Evolutionary conservation across 1,284 basidiomycete genomes (phyloP), one percentile per base, ranked within the genome.

Genomic region (Xerocomus tenax): DNA sequence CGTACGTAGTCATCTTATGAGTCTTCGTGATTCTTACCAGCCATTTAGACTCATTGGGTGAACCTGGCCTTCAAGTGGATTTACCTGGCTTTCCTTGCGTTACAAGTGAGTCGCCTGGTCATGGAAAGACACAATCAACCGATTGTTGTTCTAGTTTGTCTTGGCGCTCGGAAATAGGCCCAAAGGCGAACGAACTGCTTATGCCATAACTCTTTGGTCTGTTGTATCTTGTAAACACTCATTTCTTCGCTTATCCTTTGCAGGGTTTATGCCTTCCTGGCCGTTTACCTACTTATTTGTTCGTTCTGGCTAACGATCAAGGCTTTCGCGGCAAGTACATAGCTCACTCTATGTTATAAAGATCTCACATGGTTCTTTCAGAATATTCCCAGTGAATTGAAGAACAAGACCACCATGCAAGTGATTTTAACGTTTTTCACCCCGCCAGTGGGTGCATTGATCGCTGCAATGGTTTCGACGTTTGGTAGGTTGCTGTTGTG

Each of bases 121-220:
- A 32, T 21, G 18, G 9, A 8, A 18, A n/a, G 15, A 32, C 6
- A 29, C 38, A 19, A 16, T 42, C 35, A 3, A 42, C 21, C 28
- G 46, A 47, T 36, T 8, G 10, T 34, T 58, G 32, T 30, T 7
- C 15, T 74, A 93, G 72, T 97, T 98, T 61, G 82, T 98, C 35
- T 75, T 98, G n/a, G 94, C 93, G 3, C 71, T 97, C 25, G 95
- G 95, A 51, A 98, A 97, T 69, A 75, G 95, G 56, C 95, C 95
- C 1, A 98, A 98, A 66, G 94, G 92, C 54, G 95, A 98, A 73
- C 81, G 85, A 47, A 64, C 76, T 36, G 81, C 89, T 7, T 98
- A 98, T 63, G 73, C 84, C 0, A 59, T 86, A 25, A 95, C 92
- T 6, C 75, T 98, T 57, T 83, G 83, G 80, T 83, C 53, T 19